Conservation (phyloP, 345 rosid genomes). For the Theobroma cacao region DNA sequence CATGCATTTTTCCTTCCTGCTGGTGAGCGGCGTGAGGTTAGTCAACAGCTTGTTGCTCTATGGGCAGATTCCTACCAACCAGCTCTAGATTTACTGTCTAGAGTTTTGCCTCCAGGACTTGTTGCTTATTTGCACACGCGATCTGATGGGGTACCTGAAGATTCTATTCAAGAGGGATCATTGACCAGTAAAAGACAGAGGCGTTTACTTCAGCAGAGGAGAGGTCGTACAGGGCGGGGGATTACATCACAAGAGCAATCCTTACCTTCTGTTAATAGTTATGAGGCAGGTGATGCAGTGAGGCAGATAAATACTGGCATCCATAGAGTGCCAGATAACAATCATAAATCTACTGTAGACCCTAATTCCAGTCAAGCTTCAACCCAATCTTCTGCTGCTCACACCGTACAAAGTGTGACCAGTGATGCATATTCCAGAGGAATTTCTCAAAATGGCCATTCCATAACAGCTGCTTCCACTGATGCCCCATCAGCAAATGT, state of each 20-base stretch:
- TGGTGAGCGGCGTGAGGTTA: constrained; percentile 94
- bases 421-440: constrained; percentile 41
- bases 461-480: constrained; percentile 33
- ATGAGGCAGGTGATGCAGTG: constrained; percentile 54
- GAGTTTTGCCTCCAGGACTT: constrained; percentile 98
- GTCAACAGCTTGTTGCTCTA: constrained; percentile 98
- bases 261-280: constrained; percentile 41
- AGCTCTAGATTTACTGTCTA: constrained; percentile 77
- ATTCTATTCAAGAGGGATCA: constrained; percentile 68
- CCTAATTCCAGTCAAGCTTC: constrained; percentile 46
- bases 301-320: constrained; percentile 43
- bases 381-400: constrained; percentile 32
- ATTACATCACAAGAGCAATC: constrained; percentile 61
- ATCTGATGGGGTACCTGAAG: constrained; percentile 60
- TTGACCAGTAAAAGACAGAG: constrained; percentile 75
- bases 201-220: constrained; percentile 87
- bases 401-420: constrained; percentile 44
- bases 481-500: constrained; percentile 36
- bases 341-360: constrained; percentile 47
- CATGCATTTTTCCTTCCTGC: constrained; percentile 85
- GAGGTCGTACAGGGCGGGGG: constrained; percentile 61
- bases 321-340: constrained; percentile 44
- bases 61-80: constrained; percentile 99
- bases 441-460: constrained; percentile 49
- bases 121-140: constrained; percentile 98